Evolutionary conservation across 2,329 filamentous ascomycete species (phyloP), one percentile per base, ranked within the genome.

Genomic region (Furcasterigmium sp.): DNA sequence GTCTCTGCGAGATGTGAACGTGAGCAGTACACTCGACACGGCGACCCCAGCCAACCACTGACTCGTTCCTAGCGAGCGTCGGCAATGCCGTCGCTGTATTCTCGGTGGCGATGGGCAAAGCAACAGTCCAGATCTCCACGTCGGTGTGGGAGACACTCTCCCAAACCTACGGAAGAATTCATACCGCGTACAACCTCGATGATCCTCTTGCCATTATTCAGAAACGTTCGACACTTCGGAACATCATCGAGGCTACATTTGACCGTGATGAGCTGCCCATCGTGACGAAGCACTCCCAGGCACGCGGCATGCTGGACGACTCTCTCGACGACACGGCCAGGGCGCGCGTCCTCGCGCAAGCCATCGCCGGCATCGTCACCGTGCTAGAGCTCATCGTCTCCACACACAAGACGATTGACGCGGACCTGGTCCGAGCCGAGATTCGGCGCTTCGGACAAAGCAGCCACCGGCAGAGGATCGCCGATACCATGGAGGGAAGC

Each of bases 341-440:
- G 47, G 56, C 57, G 4, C 54, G 53, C 18, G 51, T 67, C 29
- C 60, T 64, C 29, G 54, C 59, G 14, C 57, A 65, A 46, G 64
- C 61, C 41, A 51, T 66, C 20, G 57, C 61, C 1, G 63, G 60
- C 29, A 55, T 62, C 37, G 56, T 63, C 11, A 40, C 56, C 44
- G 38, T 67, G 35, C 58, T 60, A 40, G 48, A 47, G 21, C 51
- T 47, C 6, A 48, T 65, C 5, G 47, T 44, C 15, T 36, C 44
- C 8, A 13, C n/a, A 53, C 2, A 14, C 29, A 9, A 19, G 39
- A 5, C 29, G n/a, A 11, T 41, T 20, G 30, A 23, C 5, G 17
- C 15, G 11, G 19, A 34, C 18, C 8, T 17, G 6, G 45, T 67
- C 19, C 47, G 48, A 3, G 49, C 54, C 8, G 56, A 63, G 46